Evolutionary conservation across 306 rosid species (phyloP).

Genomic region (Lupinus albus): DNA sequence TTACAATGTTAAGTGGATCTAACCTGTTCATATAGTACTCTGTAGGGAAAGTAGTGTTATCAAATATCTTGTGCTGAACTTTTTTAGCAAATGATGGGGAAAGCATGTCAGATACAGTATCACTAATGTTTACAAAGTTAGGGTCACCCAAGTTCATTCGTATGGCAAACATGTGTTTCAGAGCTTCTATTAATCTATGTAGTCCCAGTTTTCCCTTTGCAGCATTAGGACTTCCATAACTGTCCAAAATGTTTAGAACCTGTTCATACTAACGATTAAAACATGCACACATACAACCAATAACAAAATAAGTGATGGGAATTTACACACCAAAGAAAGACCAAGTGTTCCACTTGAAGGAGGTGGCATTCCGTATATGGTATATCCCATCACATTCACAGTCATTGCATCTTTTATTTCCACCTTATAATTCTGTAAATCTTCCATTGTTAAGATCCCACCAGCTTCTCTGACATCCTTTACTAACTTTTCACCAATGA

Average conservation of each 20-base stretch:
- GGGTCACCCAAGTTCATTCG: slow-evolving; percentile 98
- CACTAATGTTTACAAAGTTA: slow-evolving; percentile 53
- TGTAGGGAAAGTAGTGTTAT: slow-evolving; percentile 84
- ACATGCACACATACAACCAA: no score
- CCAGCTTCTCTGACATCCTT: slow-evolving; percentile 77
- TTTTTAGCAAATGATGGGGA: slow-evolving; percentile 69
- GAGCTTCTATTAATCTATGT: slow-evolving; percentile 83
- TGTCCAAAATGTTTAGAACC: slow-evolving; percentile 73
- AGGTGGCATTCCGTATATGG: slow-evolving; percentile 87
- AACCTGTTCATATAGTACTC: slow-evolving; percentile 78
- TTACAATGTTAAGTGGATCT: slow-evolving; percentile 4
- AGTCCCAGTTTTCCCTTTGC: slow-evolving; percentile 72
- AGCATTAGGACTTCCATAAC: slow-evolving; percentile 65
- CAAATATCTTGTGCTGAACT: slow-evolving; percentile 64
- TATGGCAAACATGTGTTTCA: slow-evolving; percentile 73
- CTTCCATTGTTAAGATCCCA: slow-evolving; percentile 88
- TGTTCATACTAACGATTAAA: slow-evolving; percentile 37
- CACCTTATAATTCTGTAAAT: slow-evolving; percentile 71
- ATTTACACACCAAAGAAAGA: slow-evolving; percentile 64
- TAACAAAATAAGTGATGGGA: slow-evolving; percentile 10
- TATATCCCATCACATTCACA: slow-evolving; percentile 66
- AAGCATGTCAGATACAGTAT: slow-evolving; percentile 61
- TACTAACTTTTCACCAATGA: slow-evolving; percentile 71
- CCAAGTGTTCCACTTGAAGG: slow-evolving; percentile 92
- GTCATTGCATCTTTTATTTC: slow-evolving; percentile 63